Conservation (phyloP, 106 monocot species). For the Platanthera guangdongensis region DNA sequence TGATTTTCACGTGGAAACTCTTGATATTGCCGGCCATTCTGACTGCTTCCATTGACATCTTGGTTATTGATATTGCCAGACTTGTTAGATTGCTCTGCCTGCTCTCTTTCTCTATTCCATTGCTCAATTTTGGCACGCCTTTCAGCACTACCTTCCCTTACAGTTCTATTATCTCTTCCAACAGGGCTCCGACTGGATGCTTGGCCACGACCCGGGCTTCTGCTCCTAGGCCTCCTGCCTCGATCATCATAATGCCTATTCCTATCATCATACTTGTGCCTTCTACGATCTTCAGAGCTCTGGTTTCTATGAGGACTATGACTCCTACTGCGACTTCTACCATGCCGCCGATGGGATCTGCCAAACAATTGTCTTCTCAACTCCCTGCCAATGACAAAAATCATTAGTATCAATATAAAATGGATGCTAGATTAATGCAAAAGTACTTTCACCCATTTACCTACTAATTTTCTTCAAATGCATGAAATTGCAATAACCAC, state of each 20-base stretch:
- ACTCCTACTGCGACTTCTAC: slow-evolving; percentile 30
- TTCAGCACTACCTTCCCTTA: slow-evolving; percentile 38
- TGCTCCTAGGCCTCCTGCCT: slow-evolving; percentile 28
- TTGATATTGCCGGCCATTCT: slow-evolving; percentile 8
- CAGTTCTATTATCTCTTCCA: too few relatives aligned
- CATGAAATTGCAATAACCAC: slow-evolving; percentile 36
- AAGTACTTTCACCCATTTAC: neutral
- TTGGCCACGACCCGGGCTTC: slow-evolving; percentile 9
- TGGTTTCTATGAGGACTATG: slow-evolving; percentile 11
- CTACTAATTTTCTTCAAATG: slow-evolving; percentile 35
- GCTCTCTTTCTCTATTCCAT: slow-evolving; percentile 35
- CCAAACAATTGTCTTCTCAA: slow-evolving; percentile 30
- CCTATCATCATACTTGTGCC: slow-evolving; percentile 18
- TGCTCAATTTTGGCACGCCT: slow-evolving; percentile 39
- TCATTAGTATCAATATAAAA: neutral
- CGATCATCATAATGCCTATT: slow-evolving; percentile 16
- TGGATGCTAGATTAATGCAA: neutral
- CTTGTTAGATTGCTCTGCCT: slow-evolving; percentile 11
- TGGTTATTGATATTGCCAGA: slow-evolving; percentile 1
- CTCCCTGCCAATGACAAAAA: slow-evolving; percentile 8
- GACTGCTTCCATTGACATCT: slow-evolving; percentile 8
- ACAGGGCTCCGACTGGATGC: slow-evolving; percentile 22
- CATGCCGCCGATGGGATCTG: slow-evolving; percentile 11
- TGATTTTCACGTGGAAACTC: slow-evolving; percentile 7
- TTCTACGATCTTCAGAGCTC: slow-evolving; percentile 10